These are phyloP conservation scores for Dactylella cylindrospora DNA, from an alignment of 2,329 filamentous ascomycete genomes.

Conservation along the genomic window DNA sequence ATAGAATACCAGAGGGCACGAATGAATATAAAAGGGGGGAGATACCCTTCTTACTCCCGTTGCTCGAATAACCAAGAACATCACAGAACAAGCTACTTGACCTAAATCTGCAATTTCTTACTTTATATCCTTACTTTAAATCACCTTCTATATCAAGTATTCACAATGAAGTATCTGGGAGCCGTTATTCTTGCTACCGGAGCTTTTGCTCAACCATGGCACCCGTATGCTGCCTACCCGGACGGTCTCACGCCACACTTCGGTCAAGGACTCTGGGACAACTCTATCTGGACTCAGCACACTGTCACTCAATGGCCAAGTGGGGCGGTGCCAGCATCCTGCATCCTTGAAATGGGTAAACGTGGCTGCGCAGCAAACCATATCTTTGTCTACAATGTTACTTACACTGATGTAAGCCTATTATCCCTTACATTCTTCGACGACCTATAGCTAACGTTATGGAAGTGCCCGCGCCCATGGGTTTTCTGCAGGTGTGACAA, in stretches of 20 bases:
- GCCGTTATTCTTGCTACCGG: background rate
- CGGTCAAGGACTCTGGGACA: constrained; percentile 11
- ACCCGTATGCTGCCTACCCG: constrained; percentile 22
- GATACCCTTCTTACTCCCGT: too few relatives aligned
- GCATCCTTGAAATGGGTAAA: constrained; percentile 18
- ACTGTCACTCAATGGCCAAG: constrained; percentile 26
- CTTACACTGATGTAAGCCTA: constrained; percentile 21
- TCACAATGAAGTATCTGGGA: constrained; percentile 22
- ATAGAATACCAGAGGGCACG: too few relatives aligned
- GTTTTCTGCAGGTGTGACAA: constrained; percentile 34
- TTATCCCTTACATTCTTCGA: background rate
- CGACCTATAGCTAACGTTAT: background rate
- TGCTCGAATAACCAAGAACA: too few relatives aligned
- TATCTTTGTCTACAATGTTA: constrained; percentile 30
- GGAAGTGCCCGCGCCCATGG: constrained; percentile 30
- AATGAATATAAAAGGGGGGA: too few relatives aligned
- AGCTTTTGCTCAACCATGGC: constrained; percentile 16
- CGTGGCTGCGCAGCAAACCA: constrained; percentile 18
- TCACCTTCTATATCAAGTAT: background rate
- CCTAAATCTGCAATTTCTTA: too few relatives aligned
- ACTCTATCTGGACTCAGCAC: constrained; percentile 14
- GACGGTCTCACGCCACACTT: constrained; percentile 19
- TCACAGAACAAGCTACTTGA: too few relatives aligned
- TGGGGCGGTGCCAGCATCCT: constrained; percentile 19
- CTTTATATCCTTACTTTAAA: too few relatives aligned